Conservation (phyloP, 108 stramenopile species). For the Aurantiochytrium sp. region DNA sequence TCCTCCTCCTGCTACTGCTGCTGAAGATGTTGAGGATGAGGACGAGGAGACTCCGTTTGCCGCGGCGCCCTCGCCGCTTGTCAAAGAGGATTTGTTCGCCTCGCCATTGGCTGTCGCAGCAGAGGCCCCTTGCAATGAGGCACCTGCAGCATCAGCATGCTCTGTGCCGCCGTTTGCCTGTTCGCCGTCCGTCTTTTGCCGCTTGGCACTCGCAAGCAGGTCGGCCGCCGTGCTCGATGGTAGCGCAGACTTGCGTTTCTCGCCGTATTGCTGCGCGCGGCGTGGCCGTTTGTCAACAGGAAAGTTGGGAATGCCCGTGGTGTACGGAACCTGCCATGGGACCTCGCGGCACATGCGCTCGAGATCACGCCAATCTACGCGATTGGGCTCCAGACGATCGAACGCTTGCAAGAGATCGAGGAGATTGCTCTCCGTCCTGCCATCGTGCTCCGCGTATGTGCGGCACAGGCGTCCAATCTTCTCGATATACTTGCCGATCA, state of each 20-base stretch:
- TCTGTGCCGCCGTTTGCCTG: not conserved
- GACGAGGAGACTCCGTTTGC: no score
- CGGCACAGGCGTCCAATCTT: constrained; percentile 3
- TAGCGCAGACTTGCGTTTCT: not conserved
- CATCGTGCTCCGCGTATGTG: constrained; percentile 15
- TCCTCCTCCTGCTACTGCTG: no score
- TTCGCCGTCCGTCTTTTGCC: not conserved
- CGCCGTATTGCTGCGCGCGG: not conserved
- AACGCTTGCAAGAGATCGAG: not conserved
- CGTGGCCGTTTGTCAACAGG: not conserved
- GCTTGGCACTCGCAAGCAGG: not conserved
- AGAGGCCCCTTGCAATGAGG: not conserved
- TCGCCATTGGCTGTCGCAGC: no score
- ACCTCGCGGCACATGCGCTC: constrained; percentile 4
- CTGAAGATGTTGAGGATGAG: no score
- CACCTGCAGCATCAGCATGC: not conserved
- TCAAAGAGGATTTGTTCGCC: no score
- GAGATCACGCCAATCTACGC: not conserved
- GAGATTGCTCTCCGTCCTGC: not conserved
- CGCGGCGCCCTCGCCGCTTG: no score
- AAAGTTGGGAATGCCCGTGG: not conserved
- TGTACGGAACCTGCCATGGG: constrained; percentile 9
- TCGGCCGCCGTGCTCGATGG: not conserved
- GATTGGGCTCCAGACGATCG: not conserved
- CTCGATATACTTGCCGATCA: constrained; percentile 9